Base-by-base conservation (phyloP, 192 early-diverging fungal genomes). In the Nowakowskiella sp. region DNA sequence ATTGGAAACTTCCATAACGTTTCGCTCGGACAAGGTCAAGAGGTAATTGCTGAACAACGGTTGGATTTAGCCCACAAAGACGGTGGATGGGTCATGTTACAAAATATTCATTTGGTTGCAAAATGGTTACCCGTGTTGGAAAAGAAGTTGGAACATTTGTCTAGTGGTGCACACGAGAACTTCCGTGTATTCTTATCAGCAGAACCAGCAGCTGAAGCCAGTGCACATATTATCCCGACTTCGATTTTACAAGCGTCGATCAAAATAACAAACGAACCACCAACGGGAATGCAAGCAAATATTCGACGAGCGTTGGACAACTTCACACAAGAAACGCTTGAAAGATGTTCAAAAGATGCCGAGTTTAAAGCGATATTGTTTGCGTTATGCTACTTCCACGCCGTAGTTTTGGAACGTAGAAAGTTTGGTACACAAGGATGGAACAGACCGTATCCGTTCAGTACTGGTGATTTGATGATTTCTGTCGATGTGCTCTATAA, bases 401-500 rank as follows among this genome's bases (percentile, higher is more conserved):
- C 78, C 22, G 80, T 80, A 1, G 73, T 81, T 10, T 56, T 82
- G 8, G 80, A 82, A 47, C 45, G 80, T 26, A 51, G 80, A 49
- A 82, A 82, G 63, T 82, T 82, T 57, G 80, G 80, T 24, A 81
- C 77, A 3, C 80, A 81, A 47, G 80, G 80, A 4, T 82, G 80
- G 80, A 82, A 82, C 61, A 70, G 62, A 39, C 57, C 65, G 4
- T 82, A 82, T 48, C 80, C 80, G 9, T 82, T 82, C 67, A 76
- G 62, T 50, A 82, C 80, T 10, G 80, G 80, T 16, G 80, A 82
- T 58, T 57, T 82, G 46, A 76, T 74, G 47, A 82, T 82, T 45
- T 80, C 70, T 16, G 58, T 58, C 2, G 80, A 82, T 58, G 80
- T 82, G 42, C 57, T 82, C 13, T 81, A 66, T 64, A 82, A 82